Evolutionary conservation across 164 flowering plant species (phyloP).

Genomic region (Sextonia rubra): DNA sequence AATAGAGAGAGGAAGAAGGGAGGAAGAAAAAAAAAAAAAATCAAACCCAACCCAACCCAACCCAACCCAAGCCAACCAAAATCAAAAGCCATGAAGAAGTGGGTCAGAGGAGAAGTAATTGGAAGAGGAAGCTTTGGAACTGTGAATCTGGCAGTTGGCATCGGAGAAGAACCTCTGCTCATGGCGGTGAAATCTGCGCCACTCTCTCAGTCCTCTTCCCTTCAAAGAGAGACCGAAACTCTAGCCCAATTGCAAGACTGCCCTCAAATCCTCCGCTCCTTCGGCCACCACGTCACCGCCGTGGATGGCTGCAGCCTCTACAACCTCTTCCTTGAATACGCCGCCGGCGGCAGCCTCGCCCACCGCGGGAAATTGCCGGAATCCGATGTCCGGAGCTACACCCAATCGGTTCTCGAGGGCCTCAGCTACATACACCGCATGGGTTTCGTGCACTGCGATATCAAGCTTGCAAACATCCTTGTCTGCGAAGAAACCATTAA

Average conservation of each 20-base stretch:
- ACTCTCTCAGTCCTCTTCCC: constrained; percentile 17
- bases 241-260: constrained; percentile 26
- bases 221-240: constrained; percentile 39
- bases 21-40: not conserved
- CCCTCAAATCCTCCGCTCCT: constrained; percentile 38
- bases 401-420: constrained; percentile 43
- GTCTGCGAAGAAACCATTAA: constrained; percentile 32
- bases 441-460: constrained; percentile 76
- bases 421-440: constrained; percentile 35
- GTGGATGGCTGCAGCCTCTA: constrained; percentile 41
- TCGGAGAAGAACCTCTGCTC: constrained; percentile 9
- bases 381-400: constrained; percentile 32
- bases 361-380: constrained; percentile 38
- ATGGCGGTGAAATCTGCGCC: constrained; percentile 58
- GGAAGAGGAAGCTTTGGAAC: constrained; percentile 58
- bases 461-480: constrained; percentile 62
- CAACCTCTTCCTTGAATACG: constrained; percentile 61
- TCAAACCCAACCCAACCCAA: too few species aligned
- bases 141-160: constrained; percentile 36
- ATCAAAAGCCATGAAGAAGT: constrained; percentile 36
- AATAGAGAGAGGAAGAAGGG: not conserved
- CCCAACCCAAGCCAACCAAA: too few species aligned
- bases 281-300: constrained; percentile 33
- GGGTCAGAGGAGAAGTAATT: constrained; percentile 51
- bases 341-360: constrained; percentile 42